These are phyloP conservation scores for Talaromyces pinophilus DNA, from an alignment of 2,329 filamentous ascomycete genomes.

Conservation along the genomic window DNA sequence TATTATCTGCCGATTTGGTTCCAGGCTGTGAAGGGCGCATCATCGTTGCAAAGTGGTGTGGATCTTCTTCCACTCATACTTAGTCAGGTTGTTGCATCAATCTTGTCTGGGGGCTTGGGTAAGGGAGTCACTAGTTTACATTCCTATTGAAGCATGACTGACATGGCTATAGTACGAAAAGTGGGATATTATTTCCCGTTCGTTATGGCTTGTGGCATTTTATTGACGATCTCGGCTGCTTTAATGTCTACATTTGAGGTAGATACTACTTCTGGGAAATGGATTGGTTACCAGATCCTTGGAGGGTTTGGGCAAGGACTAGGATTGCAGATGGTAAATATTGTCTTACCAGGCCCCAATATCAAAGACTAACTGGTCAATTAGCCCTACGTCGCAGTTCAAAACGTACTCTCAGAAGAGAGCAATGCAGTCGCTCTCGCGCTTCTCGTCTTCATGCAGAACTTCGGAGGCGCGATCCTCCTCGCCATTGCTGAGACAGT, in stretches of 20 bases:
- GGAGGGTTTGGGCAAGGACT: conserved; percentile 33
- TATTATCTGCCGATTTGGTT: conserved; percentile 56
- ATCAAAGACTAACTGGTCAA: neutral
- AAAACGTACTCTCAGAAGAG: conserved; percentile 26
- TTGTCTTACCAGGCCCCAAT: neutral
- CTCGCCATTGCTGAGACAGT: conserved; percentile 27
- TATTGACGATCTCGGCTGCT: conserved; percentile 28
- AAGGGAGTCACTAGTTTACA: neutral
- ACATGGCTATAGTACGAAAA: neutral
- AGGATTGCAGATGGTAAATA: conserved; percentile 28
- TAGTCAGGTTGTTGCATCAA: conserved; percentile 34
- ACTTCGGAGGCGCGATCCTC: conserved; percentile 10
- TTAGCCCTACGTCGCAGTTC: conserved; percentile 25
- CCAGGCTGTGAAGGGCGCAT: conserved; percentile 43
- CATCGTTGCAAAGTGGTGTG: conserved; percentile 39
- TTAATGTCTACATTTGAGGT: conserved; percentile 35
- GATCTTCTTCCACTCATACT: conserved; percentile 46
- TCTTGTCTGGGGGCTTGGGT: conserved; percentile 38
- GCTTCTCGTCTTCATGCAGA: conserved; percentile 13
- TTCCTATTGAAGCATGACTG: neutral
- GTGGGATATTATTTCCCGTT: conserved; percentile 11
- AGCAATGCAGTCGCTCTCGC: conserved; percentile 28
- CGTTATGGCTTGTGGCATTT: neutral
- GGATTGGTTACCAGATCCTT: conserved; percentile 38
- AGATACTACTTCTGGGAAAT: conserved; percentile 26